Evolutionary conservation across 2,329 filamentous ascomycete genomes (phyloP).

Genomic region (Polychaeton citri): DNA sequence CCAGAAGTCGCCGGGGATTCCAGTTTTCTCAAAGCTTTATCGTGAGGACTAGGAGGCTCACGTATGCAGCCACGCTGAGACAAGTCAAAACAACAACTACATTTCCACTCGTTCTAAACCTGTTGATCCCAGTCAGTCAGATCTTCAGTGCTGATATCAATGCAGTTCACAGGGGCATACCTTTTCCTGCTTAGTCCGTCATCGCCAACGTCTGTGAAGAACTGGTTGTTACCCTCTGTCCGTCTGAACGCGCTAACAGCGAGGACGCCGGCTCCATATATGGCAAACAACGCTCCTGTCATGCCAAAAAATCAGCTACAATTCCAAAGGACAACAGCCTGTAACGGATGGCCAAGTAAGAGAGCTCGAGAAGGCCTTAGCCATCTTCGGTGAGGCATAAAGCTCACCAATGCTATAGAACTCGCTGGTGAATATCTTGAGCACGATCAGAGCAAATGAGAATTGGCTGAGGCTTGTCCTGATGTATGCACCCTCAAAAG

Average conservation of each 20-base stretch:
- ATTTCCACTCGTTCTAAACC: slow-evolving; percentile 53
- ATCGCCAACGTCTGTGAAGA: slow-evolving; percentile 56
- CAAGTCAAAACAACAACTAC: slow-evolving; percentile 50
- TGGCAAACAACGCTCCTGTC: slow-evolving; percentile 65
- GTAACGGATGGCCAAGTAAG: no score
- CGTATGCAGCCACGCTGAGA: slow-evolving; percentile 49
- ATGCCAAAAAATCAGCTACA: no score
- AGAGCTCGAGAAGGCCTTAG: no score
- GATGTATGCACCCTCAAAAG: slow-evolving; percentile 94
- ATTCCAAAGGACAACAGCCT: no score
- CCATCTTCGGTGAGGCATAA: neutral
- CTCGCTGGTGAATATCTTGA: slow-evolving; percentile 92
- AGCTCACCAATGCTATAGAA: slow-evolving; percentile 75
- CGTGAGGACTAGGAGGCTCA: slow-evolving; percentile 46
- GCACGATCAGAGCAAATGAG: slow-evolving; percentile 83
- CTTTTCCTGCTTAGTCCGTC: slow-evolving; percentile 45
- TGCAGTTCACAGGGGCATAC: neutral
- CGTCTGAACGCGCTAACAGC: slow-evolving; percentile 73
- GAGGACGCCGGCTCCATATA: slow-evolving; percentile 76
- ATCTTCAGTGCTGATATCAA: neutral
- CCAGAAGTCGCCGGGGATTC: slow-evolving; percentile 6
- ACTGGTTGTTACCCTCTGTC: slow-evolving; percentile 85
- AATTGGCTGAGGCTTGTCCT: slow-evolving; percentile 91
- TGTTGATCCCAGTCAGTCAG: slow-evolving; percentile 11
- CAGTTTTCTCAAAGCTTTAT: slow-evolving; percentile 30